phyloP scores from a whole-genome alignment of 2,329 filamentous ascomycete species.

The Hysterium pulicare region DNA sequence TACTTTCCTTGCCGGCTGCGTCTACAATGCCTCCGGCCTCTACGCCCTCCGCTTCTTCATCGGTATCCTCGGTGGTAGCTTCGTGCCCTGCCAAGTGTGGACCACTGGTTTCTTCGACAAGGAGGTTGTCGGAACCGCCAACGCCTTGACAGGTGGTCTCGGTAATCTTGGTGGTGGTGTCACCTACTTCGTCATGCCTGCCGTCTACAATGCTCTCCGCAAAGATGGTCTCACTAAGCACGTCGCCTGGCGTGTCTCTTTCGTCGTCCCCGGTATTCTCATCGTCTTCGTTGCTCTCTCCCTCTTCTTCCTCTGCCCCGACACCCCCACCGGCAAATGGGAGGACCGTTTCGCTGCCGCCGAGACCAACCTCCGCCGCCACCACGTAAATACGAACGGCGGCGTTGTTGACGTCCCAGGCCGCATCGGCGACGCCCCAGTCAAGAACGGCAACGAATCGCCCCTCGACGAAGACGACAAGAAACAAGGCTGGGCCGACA shows the following conservation, averaged over 20 bases:
- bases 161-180: slow-evolving; percentile 27
- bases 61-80: slow-evolving; percentile 70
- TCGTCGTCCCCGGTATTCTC: slow-evolving; percentile 75
- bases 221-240: slow-evolving; percentile 57
- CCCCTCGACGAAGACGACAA: slow-evolving; percentile 19
- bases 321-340: slow-evolving; percentile 80
- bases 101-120: slow-evolving; percentile 89
- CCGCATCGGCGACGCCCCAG: slow-evolving; percentile 48
- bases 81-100: slow-evolving; percentile 87
- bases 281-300: slow-evolving; percentile 61
- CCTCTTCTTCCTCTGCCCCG: slow-evolving; percentile 70
- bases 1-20: slow-evolving; percentile 73
- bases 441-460: slow-evolving; percentile 31
- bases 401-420: slow-evolving; percentile 40
- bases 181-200: slow-evolving; percentile 74
- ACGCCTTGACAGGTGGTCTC: slow-evolving; percentile 67
- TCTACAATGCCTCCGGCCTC: slow-evolving; percentile 63
- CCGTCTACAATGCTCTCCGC: slow-evolving; percentile 71
- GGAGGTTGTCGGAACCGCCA: slow-evolving; percentile 88
- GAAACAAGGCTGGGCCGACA: slow-evolving; percentile 19
- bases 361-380: slow-evolving; percentile 49
- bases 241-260: slow-evolving; percentile 76
- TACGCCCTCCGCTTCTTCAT: slow-evolving; percentile 73
- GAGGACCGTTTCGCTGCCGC: slow-evolving; percentile 61
- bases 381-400: slow-evolving; percentile 14